These are phyloP conservation scores for Symbiodinium pilosum DNA, from an alignment of 73 alveolate genomes.

Conservation along the genomic window DNA sequence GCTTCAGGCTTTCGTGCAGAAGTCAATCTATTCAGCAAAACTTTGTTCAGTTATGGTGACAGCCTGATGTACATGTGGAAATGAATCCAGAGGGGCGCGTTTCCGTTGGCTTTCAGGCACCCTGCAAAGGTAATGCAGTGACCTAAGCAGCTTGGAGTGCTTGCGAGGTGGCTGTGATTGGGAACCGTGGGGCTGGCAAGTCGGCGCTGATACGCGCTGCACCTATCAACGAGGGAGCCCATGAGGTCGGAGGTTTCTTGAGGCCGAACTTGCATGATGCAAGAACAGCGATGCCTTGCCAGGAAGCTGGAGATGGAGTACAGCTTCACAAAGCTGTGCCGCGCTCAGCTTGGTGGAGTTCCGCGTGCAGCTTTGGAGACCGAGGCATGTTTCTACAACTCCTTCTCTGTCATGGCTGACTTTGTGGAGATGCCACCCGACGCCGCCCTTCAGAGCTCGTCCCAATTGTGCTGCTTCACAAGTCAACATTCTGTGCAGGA, in stretches of 20 bases:
- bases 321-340: conserved; percentile 48
- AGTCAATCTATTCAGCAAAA: no score
- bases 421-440: conserved; percentile 66
- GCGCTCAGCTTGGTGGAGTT: no score
- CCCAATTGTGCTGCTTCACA: no score
- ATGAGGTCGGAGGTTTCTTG: background rate
- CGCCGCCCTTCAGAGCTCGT: no score
- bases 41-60: no score
- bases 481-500: background rate
- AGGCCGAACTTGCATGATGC: no score
- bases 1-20: no score
- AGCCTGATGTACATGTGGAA: no score
- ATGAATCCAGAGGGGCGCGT: background rate
- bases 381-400: conserved; percentile 57
- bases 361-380: background rate
- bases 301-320: conserved; percentile 59
- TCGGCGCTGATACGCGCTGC: conserved; percentile 40
- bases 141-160: no score
- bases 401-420: conserved; percentile 36
- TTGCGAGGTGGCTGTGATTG: conserved; percentile 51
- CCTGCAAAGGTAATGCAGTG: no score
- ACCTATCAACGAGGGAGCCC: background rate
- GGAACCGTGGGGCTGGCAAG: conserved; percentile 78
- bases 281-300: no score
- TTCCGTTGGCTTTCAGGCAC: conserved; percentile 12